phyloP scores from a whole-genome alignment of 176 grass and related monocot genomes.

The Aegilops bicornis region DNA sequence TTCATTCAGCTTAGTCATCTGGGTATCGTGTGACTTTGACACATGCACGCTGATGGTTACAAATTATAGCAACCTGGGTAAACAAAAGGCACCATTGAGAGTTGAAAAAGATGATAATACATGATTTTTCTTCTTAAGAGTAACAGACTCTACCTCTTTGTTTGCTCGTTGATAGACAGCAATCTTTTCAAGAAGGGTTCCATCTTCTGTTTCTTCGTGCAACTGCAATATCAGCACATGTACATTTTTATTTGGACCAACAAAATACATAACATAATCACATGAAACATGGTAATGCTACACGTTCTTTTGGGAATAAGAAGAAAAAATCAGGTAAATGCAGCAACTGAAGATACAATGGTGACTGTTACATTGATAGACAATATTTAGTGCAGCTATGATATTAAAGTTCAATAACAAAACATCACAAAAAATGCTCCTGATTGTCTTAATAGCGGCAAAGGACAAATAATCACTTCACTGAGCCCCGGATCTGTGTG shows the following conservation, averaged over 20 bases:
- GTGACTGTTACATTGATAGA: neutral
- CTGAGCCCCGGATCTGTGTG: neutral
- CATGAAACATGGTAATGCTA: neutral
- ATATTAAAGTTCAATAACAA: constrained; percentile 17
- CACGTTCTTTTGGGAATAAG: neutral
- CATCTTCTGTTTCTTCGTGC: constrained; percentile 91
- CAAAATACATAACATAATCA: neutral
- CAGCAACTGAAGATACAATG: neutral
- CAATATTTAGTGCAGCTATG: constrained; percentile 1
- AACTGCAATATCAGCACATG: constrained; percentile 49
- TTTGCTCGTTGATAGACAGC: constrained; percentile 93
- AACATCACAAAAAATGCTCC: constrained; percentile 6
- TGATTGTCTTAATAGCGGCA: neutral
- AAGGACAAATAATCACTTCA: constrained; percentile 13
- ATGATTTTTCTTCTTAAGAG: constrained; percentile 1
- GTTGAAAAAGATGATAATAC: constrained; percentile 1
- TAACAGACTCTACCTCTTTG: constrained; percentile 65
- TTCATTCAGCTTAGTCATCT: constrained; percentile 88
- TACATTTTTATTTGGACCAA: constrained; percentile 24
- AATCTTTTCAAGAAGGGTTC: constrained; percentile 76
- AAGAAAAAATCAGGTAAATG: neutral
- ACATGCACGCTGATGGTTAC: constrained; percentile 97
- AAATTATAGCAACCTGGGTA: constrained; percentile 93
- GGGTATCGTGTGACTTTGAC: constrained; percentile 91
- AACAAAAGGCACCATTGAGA: neutral